Evolutionary conservation across 1,139 yeast species (phyloP), one percentile per base, ranked within the genome.

Genomic region (Kodamaea ohmeri): DNA sequence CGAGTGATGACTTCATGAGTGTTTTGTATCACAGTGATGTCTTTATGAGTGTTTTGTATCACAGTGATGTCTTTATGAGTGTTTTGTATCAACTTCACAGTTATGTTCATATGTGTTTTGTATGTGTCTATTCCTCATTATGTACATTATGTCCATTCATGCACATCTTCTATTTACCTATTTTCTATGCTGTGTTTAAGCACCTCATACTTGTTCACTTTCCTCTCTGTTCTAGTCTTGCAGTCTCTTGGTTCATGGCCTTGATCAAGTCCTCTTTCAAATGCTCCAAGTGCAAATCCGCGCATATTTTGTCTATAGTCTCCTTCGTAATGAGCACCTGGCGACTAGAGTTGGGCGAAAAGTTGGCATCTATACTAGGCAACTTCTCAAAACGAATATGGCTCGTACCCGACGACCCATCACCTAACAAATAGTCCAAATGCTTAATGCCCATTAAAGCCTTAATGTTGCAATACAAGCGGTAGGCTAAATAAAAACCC

Each of bases 381-480:
- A 55, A 36, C 3, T 49, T 40, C 33, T 45, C 40, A 40, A 67
- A 67, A 3, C 53, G 40, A 25, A 57, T 39, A 36, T 63, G 66
- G 11, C 51, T 45, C 7, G 63, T 63, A 17, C 54, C 49, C 14
- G 20, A 15, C 21, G 26, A 15, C 13, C 34, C 24, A 37, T 59
- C 64, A 3, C 34, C 34, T 28, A 78, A 58, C 44, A 83, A 61
- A 48, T 75, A 76, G 30, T 67, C 61, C 48, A 88, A 61, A 53
- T 87, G 95, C 47, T 72, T 67, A 6, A 88, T 86, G 0, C 97
- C 97, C 38, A 76, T 59, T 42, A 76, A 67, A 1, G 96, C 96
- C 53, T 84, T 86, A 53, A 80, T 70, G 57, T 90, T 87, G 53
- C 96, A 87, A 63, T 88, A 92, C 14, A 85, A 71, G 47, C 98